A percentile compares a stretch with the other conserved stretches of the same genome.
These are phyloP conservation scores for Citrus reticulata DNA, from an alignment of 345 rosid species.

Conservation along the genomic window DNA sequence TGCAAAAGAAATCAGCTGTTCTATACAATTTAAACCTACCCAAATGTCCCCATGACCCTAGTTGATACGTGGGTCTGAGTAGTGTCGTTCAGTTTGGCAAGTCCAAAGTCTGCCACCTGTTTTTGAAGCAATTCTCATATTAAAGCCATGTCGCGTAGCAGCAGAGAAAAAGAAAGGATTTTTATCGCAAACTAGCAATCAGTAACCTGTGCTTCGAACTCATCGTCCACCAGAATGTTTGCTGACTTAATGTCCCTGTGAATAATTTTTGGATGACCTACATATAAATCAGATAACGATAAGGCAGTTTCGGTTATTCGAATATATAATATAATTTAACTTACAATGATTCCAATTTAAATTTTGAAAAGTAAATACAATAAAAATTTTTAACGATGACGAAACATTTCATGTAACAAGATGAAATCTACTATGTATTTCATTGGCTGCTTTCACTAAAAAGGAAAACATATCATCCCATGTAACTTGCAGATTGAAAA, in stretches of 20 bases:
- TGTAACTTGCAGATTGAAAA: neutral
- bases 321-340: neutral
- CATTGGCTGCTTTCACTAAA: neutral
- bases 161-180: neutral
- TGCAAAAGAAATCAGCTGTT: conserved; percentile 1
- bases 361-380: neutral
- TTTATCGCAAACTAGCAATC: neutral
- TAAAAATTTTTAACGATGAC: neutral
- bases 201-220: conserved; percentile 81
- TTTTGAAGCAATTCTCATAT: conserved; percentile 3
- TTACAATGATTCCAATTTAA: neutral
- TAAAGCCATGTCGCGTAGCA: neutral
- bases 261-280: conserved; percentile 92
- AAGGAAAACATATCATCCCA: neutral
- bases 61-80: conserved; percentile 93
- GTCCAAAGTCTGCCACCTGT: conserved; percentile 98
- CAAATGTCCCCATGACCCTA: conserved; percentile 99
- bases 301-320: neutral
- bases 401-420: neutral
- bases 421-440: neutral
- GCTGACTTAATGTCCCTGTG: conserved; percentile 95
- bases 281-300: conserved; percentile 8
- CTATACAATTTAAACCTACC: conserved; percentile 48
- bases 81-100: conserved; percentile 80
- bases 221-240: conserved; percentile 76